These are phyloP conservation scores for Ophiostoma australiae DNA, from an alignment of 2,329 filamentous ascomycete genomes.

Conservation along the genomic window DNA sequence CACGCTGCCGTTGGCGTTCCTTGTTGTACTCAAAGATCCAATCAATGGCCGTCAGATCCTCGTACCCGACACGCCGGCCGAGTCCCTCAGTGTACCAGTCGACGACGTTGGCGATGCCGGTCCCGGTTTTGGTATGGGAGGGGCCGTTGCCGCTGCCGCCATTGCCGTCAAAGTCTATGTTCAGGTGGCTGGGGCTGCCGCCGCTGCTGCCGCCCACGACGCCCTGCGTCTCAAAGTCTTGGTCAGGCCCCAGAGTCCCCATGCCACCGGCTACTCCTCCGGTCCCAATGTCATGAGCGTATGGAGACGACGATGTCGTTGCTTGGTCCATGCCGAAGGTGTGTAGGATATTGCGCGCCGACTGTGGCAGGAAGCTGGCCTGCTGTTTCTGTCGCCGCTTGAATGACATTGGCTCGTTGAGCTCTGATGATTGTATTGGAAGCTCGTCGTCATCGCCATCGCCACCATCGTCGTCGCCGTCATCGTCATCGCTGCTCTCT, in stretches of 20 bases:
- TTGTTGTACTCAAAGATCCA: slow-evolving; percentile 99
- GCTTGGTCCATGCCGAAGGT: slow-evolving; percentile 34
- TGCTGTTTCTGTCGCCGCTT: slow-evolving; percentile 60
- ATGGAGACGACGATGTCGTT: background rate
- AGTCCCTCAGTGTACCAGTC: slow-evolving; percentile 89
- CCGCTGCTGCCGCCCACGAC: slow-evolving; percentile 15
- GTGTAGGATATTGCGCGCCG: slow-evolving; percentile 45
- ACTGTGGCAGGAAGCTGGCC: slow-evolving; percentile 42
- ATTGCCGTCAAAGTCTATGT: background rate
- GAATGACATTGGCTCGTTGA: slow-evolving; percentile 58
- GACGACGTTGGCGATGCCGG: slow-evolving; percentile 33
- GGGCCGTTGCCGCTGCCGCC: background rate
- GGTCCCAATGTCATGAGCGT: background rate
- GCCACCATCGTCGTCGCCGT: background rate
- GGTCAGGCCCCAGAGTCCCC: slow-evolving; percentile 11
- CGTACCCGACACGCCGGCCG: slow-evolving; percentile 85
- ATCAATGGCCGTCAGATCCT: slow-evolving; percentile 94
- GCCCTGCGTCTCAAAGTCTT: slow-evolving; percentile 21
- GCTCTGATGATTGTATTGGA: slow-evolving; percentile 48
- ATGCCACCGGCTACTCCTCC: slow-evolving; percentile 6
- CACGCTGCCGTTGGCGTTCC: slow-evolving; percentile 80
- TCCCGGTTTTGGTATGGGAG: background rate
- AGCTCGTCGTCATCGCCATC: slow-evolving; percentile 38
- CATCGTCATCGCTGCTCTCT: background rate
- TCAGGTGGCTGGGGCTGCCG: background rate